Conservation (phyloP, 495 filamentous ascomycete species). For the Podospora tetraspora region DNA sequence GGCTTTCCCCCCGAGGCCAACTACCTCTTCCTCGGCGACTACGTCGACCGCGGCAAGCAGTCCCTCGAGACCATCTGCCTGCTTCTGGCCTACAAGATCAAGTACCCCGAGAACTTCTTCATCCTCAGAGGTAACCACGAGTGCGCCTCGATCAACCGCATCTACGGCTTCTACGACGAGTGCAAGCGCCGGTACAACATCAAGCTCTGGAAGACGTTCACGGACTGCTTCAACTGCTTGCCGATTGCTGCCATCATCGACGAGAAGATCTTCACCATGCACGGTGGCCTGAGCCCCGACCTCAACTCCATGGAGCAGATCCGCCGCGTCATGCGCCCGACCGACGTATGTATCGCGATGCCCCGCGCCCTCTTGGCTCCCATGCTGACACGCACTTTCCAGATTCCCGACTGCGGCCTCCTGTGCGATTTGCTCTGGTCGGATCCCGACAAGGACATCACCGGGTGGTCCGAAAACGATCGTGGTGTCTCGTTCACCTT, state of each 20-base stretch:
- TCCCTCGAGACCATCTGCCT: slow-evolving; percentile 99
- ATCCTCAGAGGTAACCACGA: slow-evolving; percentile 98
- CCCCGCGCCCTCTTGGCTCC: slow-evolving; percentile 4
- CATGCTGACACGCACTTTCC: slow-evolving; percentile 30
- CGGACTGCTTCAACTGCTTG: slow-evolving; percentile 99
- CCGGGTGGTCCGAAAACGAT: slow-evolving; percentile 99
- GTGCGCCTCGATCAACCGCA: slow-evolving; percentile 99
- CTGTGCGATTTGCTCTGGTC: slow-evolving; percentile 98
- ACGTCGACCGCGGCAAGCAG: slow-evolving; percentile 98
- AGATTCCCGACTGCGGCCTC: slow-evolving; percentile 98
- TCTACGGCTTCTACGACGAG: slow-evolving; percentile 99
- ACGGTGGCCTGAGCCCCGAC: slow-evolving; percentile 94
- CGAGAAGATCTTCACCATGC: slow-evolving; percentile 99
- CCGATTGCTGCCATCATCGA: slow-evolving; percentile 99
- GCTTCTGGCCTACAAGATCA: slow-evolving; percentile 98
- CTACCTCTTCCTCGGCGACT: slow-evolving; percentile 98
- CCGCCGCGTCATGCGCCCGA: slow-evolving; percentile 95
- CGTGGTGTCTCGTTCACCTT: slow-evolving; percentile 98
- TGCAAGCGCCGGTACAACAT: slow-evolving; percentile 99
- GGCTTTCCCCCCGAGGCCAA: slow-evolving; percentile 98
- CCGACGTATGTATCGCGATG: slow-evolving; percentile 63
- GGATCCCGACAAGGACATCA: slow-evolving; percentile 98
- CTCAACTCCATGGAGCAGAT: slow-evolving; percentile 99
- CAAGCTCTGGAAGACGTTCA: slow-evolving; percentile 99
- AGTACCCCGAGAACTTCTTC: slow-evolving; percentile 99